Conservation (phyloP, 2,329 filamentous ascomycete species). For the Curvularia sp. region DNA sequence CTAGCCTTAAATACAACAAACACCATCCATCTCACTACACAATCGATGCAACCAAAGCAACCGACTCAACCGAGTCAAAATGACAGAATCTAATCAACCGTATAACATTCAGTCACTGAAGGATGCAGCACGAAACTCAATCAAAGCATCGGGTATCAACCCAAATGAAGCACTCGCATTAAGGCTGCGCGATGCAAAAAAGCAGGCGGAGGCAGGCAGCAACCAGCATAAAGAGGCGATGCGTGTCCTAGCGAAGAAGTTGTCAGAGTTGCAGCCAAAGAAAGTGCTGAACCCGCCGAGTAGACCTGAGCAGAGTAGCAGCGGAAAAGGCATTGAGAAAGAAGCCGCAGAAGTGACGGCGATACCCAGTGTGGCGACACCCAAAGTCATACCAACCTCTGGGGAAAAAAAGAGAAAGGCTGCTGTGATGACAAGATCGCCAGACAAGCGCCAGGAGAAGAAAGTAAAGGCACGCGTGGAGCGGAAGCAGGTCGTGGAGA, state of each 20-base stretch:
- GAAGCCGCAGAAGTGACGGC: no score
- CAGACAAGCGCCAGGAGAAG: neutral
- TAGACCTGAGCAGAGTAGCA: neutral
- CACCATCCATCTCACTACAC: neutral
- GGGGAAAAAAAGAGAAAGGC: slow-evolving; percentile 8
- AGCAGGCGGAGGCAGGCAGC: neutral
- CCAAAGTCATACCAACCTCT: neutral
- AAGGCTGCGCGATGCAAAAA: slow-evolving; percentile 5
- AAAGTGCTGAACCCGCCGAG: slow-evolving; percentile 1
- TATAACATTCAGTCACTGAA: no score
- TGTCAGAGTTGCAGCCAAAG: neutral
- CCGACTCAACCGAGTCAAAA: no score
- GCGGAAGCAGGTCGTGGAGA: neutral
- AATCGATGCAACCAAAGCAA: neutral
- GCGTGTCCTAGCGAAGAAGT: neutral
- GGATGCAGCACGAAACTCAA: slow-evolving; percentile 11
- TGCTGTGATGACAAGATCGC: neutral
- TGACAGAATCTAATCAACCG: no score
- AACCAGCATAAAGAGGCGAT: neutral
- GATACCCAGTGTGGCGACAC: neutral
- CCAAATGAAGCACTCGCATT: slow-evolving; percentile 5
- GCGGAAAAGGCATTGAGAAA: neutral
- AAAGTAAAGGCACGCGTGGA: neutral
- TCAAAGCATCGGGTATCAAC: neutral
- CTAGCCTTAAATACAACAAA: neutral